phyloP scores from a whole-genome alignment of 2,329 filamentous ascomycete species.

The Colletotrichum tropicicola region DNA sequence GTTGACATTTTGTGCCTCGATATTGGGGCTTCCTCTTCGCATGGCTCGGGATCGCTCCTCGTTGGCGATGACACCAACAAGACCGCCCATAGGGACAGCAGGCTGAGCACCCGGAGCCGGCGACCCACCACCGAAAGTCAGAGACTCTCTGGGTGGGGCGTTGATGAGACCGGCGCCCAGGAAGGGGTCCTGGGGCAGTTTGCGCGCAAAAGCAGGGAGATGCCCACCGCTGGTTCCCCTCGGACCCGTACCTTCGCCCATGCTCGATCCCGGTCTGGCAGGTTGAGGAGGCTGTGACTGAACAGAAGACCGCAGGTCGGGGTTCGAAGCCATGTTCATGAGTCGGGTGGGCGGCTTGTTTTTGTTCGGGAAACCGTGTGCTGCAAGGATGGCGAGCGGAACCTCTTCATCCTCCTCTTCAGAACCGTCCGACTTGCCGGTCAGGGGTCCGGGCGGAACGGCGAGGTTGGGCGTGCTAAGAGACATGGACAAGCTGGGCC shows the following conservation, averaged over 20 bases:
- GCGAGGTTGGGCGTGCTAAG: constrained; percentile 66
- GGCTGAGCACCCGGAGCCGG: constrained; percentile 47
- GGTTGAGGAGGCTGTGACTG: constrained; percentile 49
- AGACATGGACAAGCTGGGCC: constrained; percentile 65
- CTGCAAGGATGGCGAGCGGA: constrained; percentile 84
- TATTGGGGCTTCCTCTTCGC: constrained; percentile 80
- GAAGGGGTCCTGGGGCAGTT: constrained; percentile 86
- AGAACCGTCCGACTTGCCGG: constrained; percentile 58
- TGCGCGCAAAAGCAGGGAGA: constrained; percentile 84
- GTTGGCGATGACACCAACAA: constrained; percentile 87
- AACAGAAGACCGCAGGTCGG: constrained; percentile 71
- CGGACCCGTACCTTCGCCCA: constrained; percentile 55
- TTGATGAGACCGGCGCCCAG: constrained; percentile 81
- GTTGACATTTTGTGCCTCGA: constrained; percentile 58
- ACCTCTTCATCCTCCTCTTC: constrained; percentile 93
- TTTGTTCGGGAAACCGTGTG: constrained; percentile 87
- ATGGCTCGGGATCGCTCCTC: constrained; percentile 84
- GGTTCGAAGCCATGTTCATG: constrained; percentile 72
- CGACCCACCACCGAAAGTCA: constrained; percentile 72
- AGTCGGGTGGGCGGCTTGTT: constrained; percentile 78
- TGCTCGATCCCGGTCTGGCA: constrained; percentile 64
- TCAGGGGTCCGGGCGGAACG: constrained; percentile 45
- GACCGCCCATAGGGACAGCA: constrained; percentile 72
- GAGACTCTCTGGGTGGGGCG: constrained; percentile 76
- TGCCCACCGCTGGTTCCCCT: constrained; percentile 51